Base-by-base conservation (phyloP, 2,329 filamentous ascomycete species). In the Cladosporium cucumerinum region DNA sequence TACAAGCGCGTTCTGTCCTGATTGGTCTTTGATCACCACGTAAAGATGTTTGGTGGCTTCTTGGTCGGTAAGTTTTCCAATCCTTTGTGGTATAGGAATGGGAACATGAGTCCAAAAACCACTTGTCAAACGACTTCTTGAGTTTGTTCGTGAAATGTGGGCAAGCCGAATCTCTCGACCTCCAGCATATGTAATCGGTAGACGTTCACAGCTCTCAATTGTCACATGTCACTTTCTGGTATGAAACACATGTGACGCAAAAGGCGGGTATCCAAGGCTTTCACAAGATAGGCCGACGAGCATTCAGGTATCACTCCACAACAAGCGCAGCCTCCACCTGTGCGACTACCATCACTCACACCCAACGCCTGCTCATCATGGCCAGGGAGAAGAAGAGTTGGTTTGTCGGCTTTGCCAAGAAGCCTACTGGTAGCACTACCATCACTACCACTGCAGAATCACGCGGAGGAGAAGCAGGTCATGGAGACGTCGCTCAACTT, bases 321-420 rank as follows among this genome's bases (percentile, higher is more conserved):
- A 25, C 39, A 36, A 58, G 55, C 55, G 3, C 34, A 58, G 34
- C 23, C 26, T 12, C 21, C 8, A 36, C 30, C 18, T 28, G 46
- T 52, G 49, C 60, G 23, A 46, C 49, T 23, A 62, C 60, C 60
- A 62, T 26, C 48, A 54, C 49, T 46, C 49, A 14, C 49, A 52
- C 28, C 32, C 49, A 21, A 39, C 46, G 49, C 34, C 49, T 23
- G 14, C 21, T 5, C 59, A 62, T 49, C 60, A 62, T 62, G 60
- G 60, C 60, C 18, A 62, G 23, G 60, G 49, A 46, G 49, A 62
- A 43, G 48, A 60, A 28, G 23, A 23, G 60, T 25, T 62, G 60
- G 60, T 62, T 55, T n/a, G 60, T 55, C 23, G 49, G 60, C 21
- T 54, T 46, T 30, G 23, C 34, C n/a, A 62, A n/a, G 36, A 62